Evolutionary conservation across 441 rosid genomes (phyloP).

Genomic region (Brassica balearica): DNA sequence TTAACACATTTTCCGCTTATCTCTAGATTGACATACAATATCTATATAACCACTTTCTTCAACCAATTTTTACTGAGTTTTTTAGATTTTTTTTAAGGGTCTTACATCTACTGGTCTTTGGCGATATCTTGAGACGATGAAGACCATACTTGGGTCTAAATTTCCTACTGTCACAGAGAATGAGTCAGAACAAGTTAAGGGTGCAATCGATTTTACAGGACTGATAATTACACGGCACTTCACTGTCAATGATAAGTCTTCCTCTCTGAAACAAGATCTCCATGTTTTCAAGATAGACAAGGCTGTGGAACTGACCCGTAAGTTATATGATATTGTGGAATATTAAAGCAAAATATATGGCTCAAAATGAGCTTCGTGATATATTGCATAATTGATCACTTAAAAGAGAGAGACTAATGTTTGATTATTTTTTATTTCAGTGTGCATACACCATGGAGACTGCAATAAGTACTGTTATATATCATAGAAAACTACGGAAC

Average conservation of each 20-base stretch:
- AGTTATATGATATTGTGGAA: constrained; percentile 5
- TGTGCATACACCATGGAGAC: constrained; percentile 51
- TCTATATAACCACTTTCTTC: too few species aligned
- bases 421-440: constrained; percentile 38
- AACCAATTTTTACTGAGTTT: background rate
- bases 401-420: background rate
- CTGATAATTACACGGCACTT: background rate
- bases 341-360: background rate
- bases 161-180: constrained; percentile 57
- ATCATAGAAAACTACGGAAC: too few species aligned
- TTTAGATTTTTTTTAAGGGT: constrained; percentile 39
- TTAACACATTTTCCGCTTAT: too few species aligned
- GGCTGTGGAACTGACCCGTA: constrained; percentile 45
- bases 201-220: constrained; percentile 58
- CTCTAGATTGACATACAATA: too few species aligned
- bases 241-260: background rate
- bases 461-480: constrained; percentile 38
- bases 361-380: constrained; percentile 23
- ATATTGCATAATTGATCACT: background rate
- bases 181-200: constrained; percentile 58
- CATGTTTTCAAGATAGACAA: constrained; percentile 44
- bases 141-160: constrained; percentile 57
- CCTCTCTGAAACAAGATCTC: background rate
- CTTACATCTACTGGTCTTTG: constrained; percentile 57
- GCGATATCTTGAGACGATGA: constrained; percentile 75